phyloP scores from a whole-genome alignment of 306 rosid species.

The Medicago ruthenica region DNA sequence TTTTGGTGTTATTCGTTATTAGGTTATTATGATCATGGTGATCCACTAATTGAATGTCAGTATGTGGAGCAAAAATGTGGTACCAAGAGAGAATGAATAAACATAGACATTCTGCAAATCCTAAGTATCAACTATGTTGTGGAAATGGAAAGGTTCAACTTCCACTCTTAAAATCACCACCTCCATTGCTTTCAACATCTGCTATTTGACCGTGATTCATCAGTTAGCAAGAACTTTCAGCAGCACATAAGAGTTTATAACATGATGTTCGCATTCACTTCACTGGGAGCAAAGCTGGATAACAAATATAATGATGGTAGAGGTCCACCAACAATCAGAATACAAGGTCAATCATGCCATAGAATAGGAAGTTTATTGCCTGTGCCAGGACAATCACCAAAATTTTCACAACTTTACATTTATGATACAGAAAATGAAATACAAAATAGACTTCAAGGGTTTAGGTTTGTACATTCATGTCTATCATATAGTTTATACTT shows the following conservation, averaged over 20 bases:
- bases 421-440: constrained; percentile 20
- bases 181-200: not conserved
- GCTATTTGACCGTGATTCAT: constrained; percentile 1
- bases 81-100: constrained; percentile 14
- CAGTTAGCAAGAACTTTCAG: not conserved
- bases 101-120: not conserved
- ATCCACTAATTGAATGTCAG: not conserved
- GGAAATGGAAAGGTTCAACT: constrained; percentile 21
- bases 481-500: not conserved
- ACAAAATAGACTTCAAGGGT: constrained; percentile 10
- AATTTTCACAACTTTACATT: constrained; percentile 21
- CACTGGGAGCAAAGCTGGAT: not conserved
- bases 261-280: not conserved
- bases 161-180: constrained; percentile 12
- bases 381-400: not conserved
- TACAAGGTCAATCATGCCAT: not conserved
- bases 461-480: not conserved
- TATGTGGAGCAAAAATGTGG: constrained; percentile 28
- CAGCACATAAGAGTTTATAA: not conserved
- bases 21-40: constrained; percentile 14
- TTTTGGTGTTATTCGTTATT: not conserved
- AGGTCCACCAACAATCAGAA: constrained; percentile 3
- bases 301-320: not conserved
- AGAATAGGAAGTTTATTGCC: constrained; percentile 16
- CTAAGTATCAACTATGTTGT: constrained; percentile 16